Base-by-base conservation (phyloP, 352 stramenopile species). In the Globisporangium polare region DNA sequence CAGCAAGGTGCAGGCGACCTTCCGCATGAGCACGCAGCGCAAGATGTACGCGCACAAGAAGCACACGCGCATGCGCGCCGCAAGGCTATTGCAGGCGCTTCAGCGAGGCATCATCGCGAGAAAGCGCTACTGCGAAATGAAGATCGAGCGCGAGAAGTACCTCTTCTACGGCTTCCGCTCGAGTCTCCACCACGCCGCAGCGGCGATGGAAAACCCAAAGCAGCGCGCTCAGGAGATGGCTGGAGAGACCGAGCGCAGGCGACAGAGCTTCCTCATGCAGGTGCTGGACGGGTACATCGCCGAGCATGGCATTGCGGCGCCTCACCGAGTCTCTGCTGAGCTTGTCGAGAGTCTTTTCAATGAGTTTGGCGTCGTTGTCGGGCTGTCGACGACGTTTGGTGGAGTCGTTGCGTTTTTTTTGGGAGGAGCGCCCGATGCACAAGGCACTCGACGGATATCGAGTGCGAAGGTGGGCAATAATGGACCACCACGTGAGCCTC, bases 101-200 rank as follows among this genome's bases (percentile, higher is more conserved):
- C 82, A 93, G 42, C 77, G 84, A 15, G 84, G 81, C 13, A 80
- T 93, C 55, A 65, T 77, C 10, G 75, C 81, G 6, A 66, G 83
- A 8, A 60, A 72, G 31, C 73, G 77, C 5, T 91, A 82, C 61
- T 64, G 61, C 5, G 72, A 86, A 24, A 78, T 87, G 68, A 80
- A 78, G 50, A 60, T 84, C 13, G 78, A 90, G 60, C 69, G 80
- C 8, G 81, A 83, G 54, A 73, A 75, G 47, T 81, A 84, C 49
- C 52, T 90, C 5, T 89, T 88, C 52, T 88, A 84, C 45, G 77
- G 82, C 9, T 87, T 89, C 35, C 77, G 78, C 26, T 86, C 82
- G 20, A 92, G 73, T 56, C 58, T 90, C 33, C 71, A 86, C 43
- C 67, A 79, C 6, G 29, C 71, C 3, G 79, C 70, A 6, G 33